Conservation (phyloP, 345 rosid species). For the Citrus hindsii region DNA sequence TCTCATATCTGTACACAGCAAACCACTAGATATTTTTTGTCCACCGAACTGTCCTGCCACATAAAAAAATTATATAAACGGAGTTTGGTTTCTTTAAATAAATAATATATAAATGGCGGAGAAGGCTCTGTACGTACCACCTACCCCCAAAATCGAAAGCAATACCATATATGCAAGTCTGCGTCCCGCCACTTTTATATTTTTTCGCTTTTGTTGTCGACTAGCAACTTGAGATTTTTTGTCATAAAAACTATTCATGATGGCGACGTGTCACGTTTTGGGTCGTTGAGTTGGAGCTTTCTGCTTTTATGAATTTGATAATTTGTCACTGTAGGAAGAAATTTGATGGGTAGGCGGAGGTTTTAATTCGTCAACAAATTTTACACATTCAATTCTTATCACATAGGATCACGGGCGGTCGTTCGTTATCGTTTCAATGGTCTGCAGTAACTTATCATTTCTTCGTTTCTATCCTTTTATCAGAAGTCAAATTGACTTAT, state of each 20-base stretch:
- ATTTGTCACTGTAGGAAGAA: not conserved
- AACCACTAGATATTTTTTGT: not conserved
- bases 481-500: not conserved
- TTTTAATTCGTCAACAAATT: not conserved
- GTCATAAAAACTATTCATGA: not conserved
- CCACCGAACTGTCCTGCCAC: not conserved
- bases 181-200: not conserved
- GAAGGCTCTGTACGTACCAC: not conserved
- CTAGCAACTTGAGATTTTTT: not conserved
- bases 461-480: not conserved
- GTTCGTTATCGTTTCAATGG: not conserved
- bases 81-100: not conserved
- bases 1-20: not conserved
- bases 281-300: not conserved
- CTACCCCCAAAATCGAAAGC: not conserved
- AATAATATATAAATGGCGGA: no score
- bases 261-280: not conserved
- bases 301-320: not conserved
- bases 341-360: not conserved
- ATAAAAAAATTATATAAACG: no score
- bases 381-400: not conserved
- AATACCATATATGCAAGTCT: not conserved
- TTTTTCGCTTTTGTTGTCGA: not conserved
- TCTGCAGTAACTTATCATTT: not conserved
- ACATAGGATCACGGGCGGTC: not conserved